Percentiles rank a stretch among this genome's conserved stretches.
These are phyloP conservation scores for Hordeum vulgare DNA, from an alignment of 176 grass and related monocot genomes.

Conservation along the genomic window MorexV3_pseudomolecules_assembly NC_058524.1:108424240-108424739, in stretches of 20 bases:
- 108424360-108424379: neutral
- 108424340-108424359: neutral
- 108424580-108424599: slow-evolving; percentile 5
- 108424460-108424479: slow-evolving; percentile 45
- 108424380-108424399: neutral
- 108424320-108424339: neutral
- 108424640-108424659: neutral
- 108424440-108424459: slow-evolving; percentile 24
- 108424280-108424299: neutral
- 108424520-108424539: slow-evolving; percentile 15
- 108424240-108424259: neutral
- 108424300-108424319: neutral
- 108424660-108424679: slow-evolving; percentile 29
- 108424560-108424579: neutral
- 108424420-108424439: neutral
- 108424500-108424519: neutral
- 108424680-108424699: slow-evolving; percentile 10
- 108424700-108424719: slow-evolving; percentile 51
- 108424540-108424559: neutral
- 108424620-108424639: slow-evolving; percentile 12
- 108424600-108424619: slow-evolving; percentile 56
- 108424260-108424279: neutral
- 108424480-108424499: slow-evolving; percentile 21
- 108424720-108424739: slow-evolving; percentile 63
- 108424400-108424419: neutral